Evolutionary conservation across 495 filamentous ascomycete genomes (phyloP), one percentile per base, ranked within the genome.

Genomic region (Hypoxylon lenormandii): DNA sequence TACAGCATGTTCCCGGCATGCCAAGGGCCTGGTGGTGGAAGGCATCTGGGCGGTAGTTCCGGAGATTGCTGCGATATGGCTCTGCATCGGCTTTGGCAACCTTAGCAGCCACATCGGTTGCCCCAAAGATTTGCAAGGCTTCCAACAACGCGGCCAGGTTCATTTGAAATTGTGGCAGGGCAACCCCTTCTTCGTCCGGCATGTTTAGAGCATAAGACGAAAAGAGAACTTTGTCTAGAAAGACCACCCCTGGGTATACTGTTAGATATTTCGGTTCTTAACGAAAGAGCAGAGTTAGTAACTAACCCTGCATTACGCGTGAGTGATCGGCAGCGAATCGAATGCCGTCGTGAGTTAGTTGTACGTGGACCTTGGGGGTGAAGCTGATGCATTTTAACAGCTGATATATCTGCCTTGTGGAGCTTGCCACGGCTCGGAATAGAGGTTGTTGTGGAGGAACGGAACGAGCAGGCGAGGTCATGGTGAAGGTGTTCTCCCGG

Each of bases 51-150:
- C 85, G 83, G 64, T 83, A 81, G 64, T 83, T 82, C 52, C 83
- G 84, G 53, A 84, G 79, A 61, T 84, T 84, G 77, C 80, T 81
- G 48, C 77, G 80, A 69, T 85, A 85, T 1, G 79, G 76, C 61
- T 86, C 83, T 42, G 76, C 70, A 12, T 86, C 84, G 18, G 82
- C 75, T 66, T 82, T 86, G 23, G 84, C 79, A 54, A 87, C 84
- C 33, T 83, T 79, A 16, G 81, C 77, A 26, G 81, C 80, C 19
- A 86, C 74, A 68, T 97, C 92, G 45, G 88, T 88, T 61, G 92
- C 86, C 48, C 91, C 90, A 74, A 98, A 94, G 40, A 98, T 97
- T 71, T 97, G 94, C 23, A 98, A 84, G 7, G 93, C 97, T 81
- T 98, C 95, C 43, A 98, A 86, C 7, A 98, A 85, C 38, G 94